These are phyloP conservation scores for Byssothecium circinans DNA, from an alignment of 2,329 filamentous ascomycete genomes.

Conservation along the genomic window DNA sequence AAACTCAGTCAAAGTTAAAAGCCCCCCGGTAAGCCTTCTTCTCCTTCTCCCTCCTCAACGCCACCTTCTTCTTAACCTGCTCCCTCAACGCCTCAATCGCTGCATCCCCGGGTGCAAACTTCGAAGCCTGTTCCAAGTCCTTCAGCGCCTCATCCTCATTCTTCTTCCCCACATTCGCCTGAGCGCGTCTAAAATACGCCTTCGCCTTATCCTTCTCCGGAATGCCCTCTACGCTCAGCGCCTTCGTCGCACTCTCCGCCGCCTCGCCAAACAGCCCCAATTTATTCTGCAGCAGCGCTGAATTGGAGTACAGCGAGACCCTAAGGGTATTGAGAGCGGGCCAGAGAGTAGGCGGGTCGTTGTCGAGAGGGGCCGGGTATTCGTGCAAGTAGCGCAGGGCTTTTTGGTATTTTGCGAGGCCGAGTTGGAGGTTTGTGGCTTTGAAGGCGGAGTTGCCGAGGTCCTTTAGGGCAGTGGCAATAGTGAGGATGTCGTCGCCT, in stretches of 20 bases:
- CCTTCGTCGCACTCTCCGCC: constrained; percentile 69
- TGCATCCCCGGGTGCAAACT: constrained; percentile 66
- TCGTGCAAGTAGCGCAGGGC: constrained; percentile 86
- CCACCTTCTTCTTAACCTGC: constrained; percentile 74
- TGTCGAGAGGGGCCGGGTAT: constrained; percentile 69
- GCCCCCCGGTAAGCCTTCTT: constrained; percentile 93
- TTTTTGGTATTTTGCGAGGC: constrained; percentile 92
- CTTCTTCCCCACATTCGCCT: constrained; percentile 74
- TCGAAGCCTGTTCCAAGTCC: constrained; percentile 48
- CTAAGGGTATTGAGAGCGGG: constrained; percentile 71
- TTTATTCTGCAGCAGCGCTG: constrained; percentile 83
- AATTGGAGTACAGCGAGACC: constrained; percentile 86
- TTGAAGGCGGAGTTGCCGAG: constrained; percentile 95
- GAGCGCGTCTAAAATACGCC: constrained; percentile 79
- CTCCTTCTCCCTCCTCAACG: constrained; percentile 78
- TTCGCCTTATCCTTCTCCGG: constrained; percentile 83
- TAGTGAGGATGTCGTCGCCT: constrained; percentile 70
- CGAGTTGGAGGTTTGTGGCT: constrained; percentile 67
- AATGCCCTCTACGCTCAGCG: constrained; percentile 65
- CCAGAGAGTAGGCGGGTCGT: constrained; percentile 69
- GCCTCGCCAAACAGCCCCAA: constrained; percentile 71
- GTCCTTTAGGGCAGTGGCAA: constrained; percentile 83
- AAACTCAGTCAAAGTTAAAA: constrained; percentile 67
- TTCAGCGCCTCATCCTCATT: constrained; percentile 74
- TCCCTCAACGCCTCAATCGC: constrained; percentile 75